Base-by-base conservation (phyloP, 306 rosid genomes). In the Oemleria cerasiformis region DNA sequence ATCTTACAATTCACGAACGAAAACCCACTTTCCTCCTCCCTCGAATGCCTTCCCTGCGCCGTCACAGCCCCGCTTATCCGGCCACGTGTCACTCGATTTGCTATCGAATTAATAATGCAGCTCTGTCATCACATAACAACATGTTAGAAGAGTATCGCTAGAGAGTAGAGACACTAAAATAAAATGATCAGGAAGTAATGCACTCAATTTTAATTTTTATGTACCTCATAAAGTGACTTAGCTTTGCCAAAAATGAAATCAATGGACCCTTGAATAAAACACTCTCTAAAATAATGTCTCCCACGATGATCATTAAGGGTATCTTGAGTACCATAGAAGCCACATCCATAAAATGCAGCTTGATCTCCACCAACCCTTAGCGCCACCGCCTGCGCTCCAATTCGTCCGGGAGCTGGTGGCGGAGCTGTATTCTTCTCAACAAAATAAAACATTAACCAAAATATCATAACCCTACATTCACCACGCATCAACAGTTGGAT, bases 261-360 rank as follows among this genome's bases (percentile, higher is more conserved):
- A 48, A 90, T 90, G 64, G 97, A 88, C 7, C 98, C 98, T 90
- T 84, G 82, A 58, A 90, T 90, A 75, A 90, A 88, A 71, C 94
- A 93, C 55, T 85, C 81, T 48, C 76, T 80, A 53, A 83, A 93
- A 45, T 90, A 93, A 83, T 90, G 98, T 49, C 89, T 88, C 39
- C 97, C 98, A 45, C 0, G 36, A 9, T 90, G 93, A 74, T 92
- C 98, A 77, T 83, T 69, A 19, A 88, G 86, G 1, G 96, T 92
- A 86, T 92, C 98, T 53, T 90, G 97, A 1, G 88, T 92, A 49
- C 98, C 96, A 79, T 87, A 90, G 42, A 93, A 86, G n/a, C 98
- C 97, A 67, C 92, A 88, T 9, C 91, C 90, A 74, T 87, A 85
- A 70, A 90, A 92, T 60, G 97, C 93, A 3, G 68, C 82, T 82